Evolutionary conservation across 805 yeast genomes (phyloP).

Genomic region (Komagataella phaffii): DNA sequence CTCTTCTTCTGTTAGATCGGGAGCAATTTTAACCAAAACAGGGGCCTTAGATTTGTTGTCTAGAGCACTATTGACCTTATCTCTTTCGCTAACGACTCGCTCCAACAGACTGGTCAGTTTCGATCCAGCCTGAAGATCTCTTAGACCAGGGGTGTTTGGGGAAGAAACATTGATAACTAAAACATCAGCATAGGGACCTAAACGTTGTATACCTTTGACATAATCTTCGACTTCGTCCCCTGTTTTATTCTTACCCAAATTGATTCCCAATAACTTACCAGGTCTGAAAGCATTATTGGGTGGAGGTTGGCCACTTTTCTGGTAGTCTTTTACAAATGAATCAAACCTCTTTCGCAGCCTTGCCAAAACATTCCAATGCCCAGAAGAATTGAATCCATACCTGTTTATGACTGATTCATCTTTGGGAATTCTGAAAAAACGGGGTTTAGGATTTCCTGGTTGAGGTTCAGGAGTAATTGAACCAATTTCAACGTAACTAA

Average conservation of each 20-base stretch:
- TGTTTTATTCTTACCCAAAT: slow-evolving; percentile 83
- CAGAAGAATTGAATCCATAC: slow-evolving; percentile 88
- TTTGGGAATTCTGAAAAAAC: slow-evolving; percentile 73
- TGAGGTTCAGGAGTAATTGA: slow-evolving; percentile 89
- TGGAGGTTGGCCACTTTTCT: slow-evolving; percentile 7
- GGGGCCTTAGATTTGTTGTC: slow-evolving; percentile 46
- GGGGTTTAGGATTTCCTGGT: slow-evolving; percentile 88
- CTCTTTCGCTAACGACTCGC: slow-evolving; percentile 59
- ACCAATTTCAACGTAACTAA: slow-evolving; percentile 86
- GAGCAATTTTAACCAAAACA: slow-evolving; percentile 83
- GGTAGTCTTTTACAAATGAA: slow-evolving; percentile 15
- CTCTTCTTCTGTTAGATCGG: slow-evolving; percentile 76
- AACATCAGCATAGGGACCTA: slow-evolving; percentile 82
- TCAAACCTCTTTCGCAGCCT: slow-evolving; percentile 54
- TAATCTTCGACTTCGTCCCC: slow-evolving; percentile 89
- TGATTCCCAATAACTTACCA: slow-evolving; percentile 62
- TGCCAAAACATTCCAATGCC: slow-evolving; percentile 63
- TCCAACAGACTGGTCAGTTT: slow-evolving; percentile 57
- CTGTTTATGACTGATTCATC: slow-evolving; percentile 91
- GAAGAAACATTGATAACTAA: slow-evolving; percentile 85
- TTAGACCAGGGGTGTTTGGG: slow-evolving; percentile 92
- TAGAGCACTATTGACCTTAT: slow-evolving; percentile 25
- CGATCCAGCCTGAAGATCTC: slow-evolving; percentile 70
- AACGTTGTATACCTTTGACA: slow-evolving; percentile 65
- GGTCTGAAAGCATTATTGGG: slow-evolving; percentile 39